phyloP scores from a whole-genome alignment of 2,329 filamentous ascomycete species.

The Paecilomyces sp. region DNA sequence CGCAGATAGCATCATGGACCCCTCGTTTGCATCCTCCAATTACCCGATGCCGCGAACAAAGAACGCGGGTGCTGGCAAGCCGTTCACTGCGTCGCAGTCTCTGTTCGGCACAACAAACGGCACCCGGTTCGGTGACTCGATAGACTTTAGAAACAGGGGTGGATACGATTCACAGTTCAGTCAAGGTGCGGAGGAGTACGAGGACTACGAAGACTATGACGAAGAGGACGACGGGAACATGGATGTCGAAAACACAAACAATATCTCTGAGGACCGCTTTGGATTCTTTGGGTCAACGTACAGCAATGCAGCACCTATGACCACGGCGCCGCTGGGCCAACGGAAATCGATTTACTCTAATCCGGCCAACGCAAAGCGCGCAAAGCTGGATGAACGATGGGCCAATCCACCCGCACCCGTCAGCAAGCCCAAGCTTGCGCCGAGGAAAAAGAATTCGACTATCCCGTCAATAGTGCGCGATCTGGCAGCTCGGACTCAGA shows the following conservation, averaged over 20 bases:
- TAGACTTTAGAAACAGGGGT: slow-evolving; percentile 17
- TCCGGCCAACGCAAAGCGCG: slow-evolving; percentile 33
- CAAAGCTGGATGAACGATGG: slow-evolving; percentile 35
- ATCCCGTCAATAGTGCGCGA: slow-evolving; percentile 67
- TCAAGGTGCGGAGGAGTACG: slow-evolving; percentile 24
- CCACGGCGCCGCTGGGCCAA: slow-evolving; percentile 10
- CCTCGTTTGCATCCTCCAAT: slow-evolving; percentile 28
- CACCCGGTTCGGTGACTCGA: slow-evolving; percentile 17
- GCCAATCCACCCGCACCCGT: slow-evolving; percentile 21
- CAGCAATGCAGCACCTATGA: slow-evolving; percentile 15
- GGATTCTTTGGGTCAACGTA: slow-evolving; percentile 26
- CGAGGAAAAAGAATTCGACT: slow-evolving; percentile 49
- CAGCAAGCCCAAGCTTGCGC: slow-evolving; percentile 26
- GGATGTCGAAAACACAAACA: slow-evolving; percentile 15
- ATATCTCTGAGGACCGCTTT: slow-evolving; percentile 11
- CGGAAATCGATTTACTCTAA: slow-evolving; percentile 37
- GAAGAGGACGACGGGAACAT: slow-evolving; percentile 30
- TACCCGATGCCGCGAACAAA: slow-evolving; percentile 22
- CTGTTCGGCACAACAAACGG: slow-evolving; percentile 21
- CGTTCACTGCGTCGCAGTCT: slow-evolving; percentile 17
- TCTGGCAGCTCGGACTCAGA: slow-evolving; percentile 50
- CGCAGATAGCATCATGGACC: slow-evolving; percentile 30
- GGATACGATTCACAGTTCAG: slow-evolving; percentile 17
- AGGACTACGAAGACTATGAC: slow-evolving; percentile 31
- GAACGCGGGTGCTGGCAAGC: slow-evolving; percentile 14